phyloP scores from a whole-genome alignment of 2,329 filamentous ascomycete genomes.

The Curvularia verruculosa region DNA sequence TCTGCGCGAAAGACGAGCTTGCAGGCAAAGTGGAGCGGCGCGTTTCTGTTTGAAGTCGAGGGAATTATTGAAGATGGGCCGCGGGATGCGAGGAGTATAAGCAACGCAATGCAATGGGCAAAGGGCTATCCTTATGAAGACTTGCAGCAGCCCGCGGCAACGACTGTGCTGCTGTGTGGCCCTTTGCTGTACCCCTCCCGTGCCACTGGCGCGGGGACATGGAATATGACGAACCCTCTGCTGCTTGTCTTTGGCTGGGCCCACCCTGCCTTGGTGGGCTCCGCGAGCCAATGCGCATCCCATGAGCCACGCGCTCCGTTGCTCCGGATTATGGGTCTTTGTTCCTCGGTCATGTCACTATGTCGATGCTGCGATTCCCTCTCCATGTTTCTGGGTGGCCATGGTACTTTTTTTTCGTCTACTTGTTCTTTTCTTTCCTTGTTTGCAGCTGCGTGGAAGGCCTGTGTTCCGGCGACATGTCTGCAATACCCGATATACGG shows the following conservation, averaged over 20 bases:
- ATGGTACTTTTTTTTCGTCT: neutral
- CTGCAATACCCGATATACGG: constrained; percentile 1
- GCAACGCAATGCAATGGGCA: constrained; percentile 22
- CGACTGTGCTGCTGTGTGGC: constrained; percentile 13
- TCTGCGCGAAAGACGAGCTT: constrained; percentile 35
- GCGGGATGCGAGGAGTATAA: neutral
- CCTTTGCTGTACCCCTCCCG: constrained; percentile 33
- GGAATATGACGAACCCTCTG: constrained; percentile 40
- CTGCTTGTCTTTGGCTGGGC: constrained; percentile 37
- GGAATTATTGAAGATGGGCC: neutral
- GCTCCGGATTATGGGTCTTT: constrained; percentile 29
- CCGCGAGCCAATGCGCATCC: constrained; percentile 27
- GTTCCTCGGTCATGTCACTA: constrained; percentile 19
- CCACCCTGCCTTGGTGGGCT: constrained; percentile 25
- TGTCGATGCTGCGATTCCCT: constrained; percentile 15
- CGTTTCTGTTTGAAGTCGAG: constrained; percentile 3
- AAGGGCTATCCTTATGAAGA: constrained; percentile 29
- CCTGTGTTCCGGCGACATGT: constrained; percentile 8
- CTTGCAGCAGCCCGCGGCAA: constrained; percentile 7
- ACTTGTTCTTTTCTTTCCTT: too few species aligned
- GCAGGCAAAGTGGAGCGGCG: constrained; percentile 33
- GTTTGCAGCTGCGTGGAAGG: neutral
- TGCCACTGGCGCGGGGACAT: constrained; percentile 37
- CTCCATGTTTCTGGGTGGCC: neutral
- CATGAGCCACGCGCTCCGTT: constrained; percentile 29